A percentile compares a stretch with the other conserved stretches of the same genome.
Conservation (phyloP, 352 stramenopile species). For the Nothophytophthora sp. region DNA sequence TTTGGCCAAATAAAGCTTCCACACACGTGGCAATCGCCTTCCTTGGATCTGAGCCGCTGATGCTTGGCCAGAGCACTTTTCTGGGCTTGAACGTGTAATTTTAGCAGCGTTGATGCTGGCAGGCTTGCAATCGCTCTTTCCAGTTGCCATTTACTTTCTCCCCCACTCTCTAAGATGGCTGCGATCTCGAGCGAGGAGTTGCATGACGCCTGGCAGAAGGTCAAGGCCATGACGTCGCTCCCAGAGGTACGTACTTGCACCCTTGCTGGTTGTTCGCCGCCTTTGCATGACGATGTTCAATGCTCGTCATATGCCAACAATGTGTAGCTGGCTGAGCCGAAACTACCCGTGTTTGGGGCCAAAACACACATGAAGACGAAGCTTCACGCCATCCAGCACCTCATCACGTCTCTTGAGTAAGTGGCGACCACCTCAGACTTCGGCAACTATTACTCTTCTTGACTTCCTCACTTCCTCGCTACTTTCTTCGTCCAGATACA, state of each 20-base stretch:
- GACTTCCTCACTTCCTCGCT: background rate
- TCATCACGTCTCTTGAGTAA: conserved; percentile 75
- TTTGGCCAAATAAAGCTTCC: no score
- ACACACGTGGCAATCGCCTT: no score
- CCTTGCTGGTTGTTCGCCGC: background rate
- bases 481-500: conserved; percentile 46
- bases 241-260: conserved; percentile 54
- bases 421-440: background rate
- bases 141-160: no score
- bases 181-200: conserved; percentile 64
- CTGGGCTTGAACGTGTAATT: no score
- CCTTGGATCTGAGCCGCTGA: no score
- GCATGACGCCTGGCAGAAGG: conserved; percentile 66
- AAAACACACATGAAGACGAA: conserved; percentile 66
- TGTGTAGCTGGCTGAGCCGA: conserved; percentile 53
- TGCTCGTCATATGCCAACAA: background rate
- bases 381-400: conserved; percentile 57
- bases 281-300: background rate
- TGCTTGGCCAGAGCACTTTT: no score
- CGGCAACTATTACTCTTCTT: background rate
- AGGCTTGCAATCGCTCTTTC: no score
- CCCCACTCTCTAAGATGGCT: conserved; percentile 40
- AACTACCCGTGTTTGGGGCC: conserved; percentile 52
- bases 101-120: conserved; percentile 4
- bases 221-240: conserved; percentile 55